Evolutionary conservation across 768 basidiomycete species (phyloP).

Genomic region (Leccinellum albellum): DNA sequence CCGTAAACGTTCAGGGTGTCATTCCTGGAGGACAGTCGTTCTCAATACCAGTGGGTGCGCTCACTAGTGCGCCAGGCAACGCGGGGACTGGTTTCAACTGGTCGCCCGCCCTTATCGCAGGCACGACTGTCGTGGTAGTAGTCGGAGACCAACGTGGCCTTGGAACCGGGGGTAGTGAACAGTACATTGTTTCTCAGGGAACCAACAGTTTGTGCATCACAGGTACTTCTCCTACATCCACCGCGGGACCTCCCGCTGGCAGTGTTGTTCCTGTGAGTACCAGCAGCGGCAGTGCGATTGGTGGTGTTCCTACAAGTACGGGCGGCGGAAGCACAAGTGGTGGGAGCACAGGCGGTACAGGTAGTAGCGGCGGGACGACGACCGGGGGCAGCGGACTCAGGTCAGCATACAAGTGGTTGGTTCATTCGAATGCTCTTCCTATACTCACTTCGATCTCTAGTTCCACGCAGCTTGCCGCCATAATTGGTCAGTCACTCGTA

Average conservation of each 20-base stretch:
- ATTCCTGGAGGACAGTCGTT: neutral
- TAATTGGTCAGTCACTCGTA: neutral
- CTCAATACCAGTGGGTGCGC: neutral
- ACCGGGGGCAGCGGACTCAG: neutral
- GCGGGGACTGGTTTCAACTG: neutral
- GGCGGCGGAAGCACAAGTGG: neutral
- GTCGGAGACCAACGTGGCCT: neutral
- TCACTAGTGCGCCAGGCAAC: neutral
- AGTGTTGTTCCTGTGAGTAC: neutral
- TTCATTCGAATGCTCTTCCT: neutral
- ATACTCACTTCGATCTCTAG: neutral
- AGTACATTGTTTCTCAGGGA: neutral
- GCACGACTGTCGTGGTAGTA: neutral
- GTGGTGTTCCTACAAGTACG: neutral
- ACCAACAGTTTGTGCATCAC: neutral
- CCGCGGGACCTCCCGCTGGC: neutral
- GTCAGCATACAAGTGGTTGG: neutral
- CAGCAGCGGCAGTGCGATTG: neutral
- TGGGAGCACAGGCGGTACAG: neutral
- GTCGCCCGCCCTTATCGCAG: neutral
- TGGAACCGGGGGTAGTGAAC: neutral
- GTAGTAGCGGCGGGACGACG: neutral
- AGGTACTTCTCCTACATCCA: neutral
- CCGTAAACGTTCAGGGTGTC: neutral
- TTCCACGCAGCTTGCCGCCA: neutral